Evolutionary conservation across 1,139 yeast genomes (phyloP), one percentile per base, ranked within the genome.

Genomic region (Pichia sp.): DNA sequence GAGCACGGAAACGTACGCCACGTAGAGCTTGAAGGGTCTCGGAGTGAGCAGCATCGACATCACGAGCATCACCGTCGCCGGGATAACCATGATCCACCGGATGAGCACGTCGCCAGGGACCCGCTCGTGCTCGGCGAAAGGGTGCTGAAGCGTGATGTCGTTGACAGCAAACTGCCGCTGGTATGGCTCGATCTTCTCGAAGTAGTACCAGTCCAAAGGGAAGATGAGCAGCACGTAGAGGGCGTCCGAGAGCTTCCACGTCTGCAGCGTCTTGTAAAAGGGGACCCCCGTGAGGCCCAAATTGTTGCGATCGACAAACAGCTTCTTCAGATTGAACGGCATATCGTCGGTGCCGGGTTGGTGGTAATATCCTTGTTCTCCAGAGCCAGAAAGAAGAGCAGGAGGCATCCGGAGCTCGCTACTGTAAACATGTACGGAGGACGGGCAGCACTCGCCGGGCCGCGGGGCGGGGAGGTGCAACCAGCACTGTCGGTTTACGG

Each of bases 141-240:
- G 95, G 67, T 88, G 93, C 50, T 85, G 80, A 44, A 88, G 77
- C 0, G 82, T 76, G 30, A 78, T 56, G 63, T 81, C 85, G 55
- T 76, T 76, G 61, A 81, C 70, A 56, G 75, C 77, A 64, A 88
- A 88, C 63, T 86, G 92, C 64, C 93, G 74, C 67, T 86, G 80
- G 65, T 85, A 87, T 2, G 93, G 95, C 54, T 75, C 70, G 45
- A 81, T 72, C 1, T 49, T 51, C 43, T 67, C 67, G 49, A 67
- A 76, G 15, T 78, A 73, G 13, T 80, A 63, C 50, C 72, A 67
- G 64, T 79, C 83, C 5, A 77, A 53, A 1, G 77, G 60, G 49
- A 75, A 66, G 13, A 84, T 70, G 0, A 77, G 54, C 0, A 72
- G 72, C 6, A 82, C 62, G 8, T 79, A 70, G 0, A 79, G 49